Evolutionary conservation across 352 stramenopile species (phyloP).

Genomic region (Phytophthora capsici): DNA sequence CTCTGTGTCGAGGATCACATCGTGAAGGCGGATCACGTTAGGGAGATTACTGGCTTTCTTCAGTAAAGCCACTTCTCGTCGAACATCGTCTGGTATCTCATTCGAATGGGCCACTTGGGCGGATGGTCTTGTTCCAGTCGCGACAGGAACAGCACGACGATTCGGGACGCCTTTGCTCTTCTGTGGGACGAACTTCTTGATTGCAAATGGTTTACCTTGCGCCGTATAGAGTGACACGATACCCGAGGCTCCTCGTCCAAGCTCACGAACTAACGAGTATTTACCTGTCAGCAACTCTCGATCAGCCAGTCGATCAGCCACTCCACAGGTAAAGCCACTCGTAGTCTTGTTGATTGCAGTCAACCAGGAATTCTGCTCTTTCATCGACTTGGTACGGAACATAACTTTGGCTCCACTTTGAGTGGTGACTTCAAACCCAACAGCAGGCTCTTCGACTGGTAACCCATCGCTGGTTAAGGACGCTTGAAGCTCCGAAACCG

Average conservation of each 20-base stretch:
- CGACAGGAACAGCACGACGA: constrained; percentile 42
- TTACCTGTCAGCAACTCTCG: constrained; percentile 70
- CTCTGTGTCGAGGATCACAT: constrained; percentile 78
- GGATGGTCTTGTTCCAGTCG: constrained; percentile 18
- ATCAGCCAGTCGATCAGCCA: constrained; percentile 56
- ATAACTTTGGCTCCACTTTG: constrained; percentile 34
- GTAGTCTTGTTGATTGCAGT: constrained; percentile 44
- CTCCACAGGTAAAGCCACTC: constrained; percentile 54
- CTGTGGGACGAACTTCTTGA: constrained; percentile 74
- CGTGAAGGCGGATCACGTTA: constrained; percentile 69
- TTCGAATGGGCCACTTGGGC: constrained; percentile 18
- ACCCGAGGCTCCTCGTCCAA: constrained; percentile 72
- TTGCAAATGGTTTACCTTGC: constrained; percentile 66
- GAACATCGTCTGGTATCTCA: constrained; percentile 60
- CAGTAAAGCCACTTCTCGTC: constrained; percentile 76
- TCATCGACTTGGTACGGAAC: constrained; percentile 49
- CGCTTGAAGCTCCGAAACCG: constrained; percentile 26
- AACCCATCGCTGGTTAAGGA: constrained; percentile 4
- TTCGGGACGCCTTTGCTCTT: constrained; percentile 64
- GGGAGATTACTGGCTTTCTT: constrained; percentile 77
- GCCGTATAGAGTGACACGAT: constrained; percentile 79
- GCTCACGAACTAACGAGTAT: constrained; percentile 73
- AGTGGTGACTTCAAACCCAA: constrained; percentile 46
- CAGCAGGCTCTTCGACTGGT: background rate
- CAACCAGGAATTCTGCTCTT: constrained; percentile 59